Conservation (phyloP, 2,329 filamentous ascomycete genomes). For the Penicillium rolfsii region DNA sequence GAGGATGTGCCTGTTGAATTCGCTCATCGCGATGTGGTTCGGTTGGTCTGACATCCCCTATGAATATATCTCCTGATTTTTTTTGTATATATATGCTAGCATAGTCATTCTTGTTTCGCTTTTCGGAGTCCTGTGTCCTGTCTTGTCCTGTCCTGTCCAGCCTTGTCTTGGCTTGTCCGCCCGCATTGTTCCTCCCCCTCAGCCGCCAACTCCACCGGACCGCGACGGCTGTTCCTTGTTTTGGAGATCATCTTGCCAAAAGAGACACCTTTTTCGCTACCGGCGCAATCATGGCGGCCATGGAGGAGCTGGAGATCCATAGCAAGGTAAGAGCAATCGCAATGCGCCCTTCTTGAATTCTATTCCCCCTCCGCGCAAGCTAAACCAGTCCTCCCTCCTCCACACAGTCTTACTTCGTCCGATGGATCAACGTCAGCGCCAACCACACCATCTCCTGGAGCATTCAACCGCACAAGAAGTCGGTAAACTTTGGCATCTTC, state of each 20-base stretch:
- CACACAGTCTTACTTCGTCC: constrained; percentile 88
- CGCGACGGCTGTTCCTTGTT: constrained; percentile 20
- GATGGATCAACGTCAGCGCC: constrained; percentile 91
- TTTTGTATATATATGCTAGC: background rate
- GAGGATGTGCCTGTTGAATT: background rate
- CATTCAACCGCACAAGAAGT: constrained; percentile 96
- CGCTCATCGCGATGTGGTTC: background rate
- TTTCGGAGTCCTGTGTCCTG: constrained; percentile 11
- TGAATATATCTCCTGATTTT: background rate
- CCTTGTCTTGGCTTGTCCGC: background rate
- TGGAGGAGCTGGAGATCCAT: constrained; percentile 96
- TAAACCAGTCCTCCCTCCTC: constrained; percentile 27
- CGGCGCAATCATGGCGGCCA: constrained; percentile 72
- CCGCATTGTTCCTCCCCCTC: constrained; percentile 20
- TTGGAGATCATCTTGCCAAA: background rate
- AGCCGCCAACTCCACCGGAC: constrained; percentile 27
- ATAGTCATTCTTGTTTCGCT: background rate
- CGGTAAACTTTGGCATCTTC: constrained; percentile 96
- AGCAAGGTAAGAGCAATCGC: constrained; percentile 73
- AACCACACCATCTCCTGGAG: constrained; percentile 97
- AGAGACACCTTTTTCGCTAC: constrained; percentile 1
- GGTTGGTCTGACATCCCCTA: too few relatives aligned
- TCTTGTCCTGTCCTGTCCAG: constrained; percentile 3
- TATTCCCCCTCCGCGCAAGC: constrained; percentile 19
- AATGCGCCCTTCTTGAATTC: background rate